Percentiles rank a stretch among this genome's conserved stretches.
phyloP scores from a whole-genome alignment of 768 basidiomycete genomes.

The Mycena belliarum region DNA sequence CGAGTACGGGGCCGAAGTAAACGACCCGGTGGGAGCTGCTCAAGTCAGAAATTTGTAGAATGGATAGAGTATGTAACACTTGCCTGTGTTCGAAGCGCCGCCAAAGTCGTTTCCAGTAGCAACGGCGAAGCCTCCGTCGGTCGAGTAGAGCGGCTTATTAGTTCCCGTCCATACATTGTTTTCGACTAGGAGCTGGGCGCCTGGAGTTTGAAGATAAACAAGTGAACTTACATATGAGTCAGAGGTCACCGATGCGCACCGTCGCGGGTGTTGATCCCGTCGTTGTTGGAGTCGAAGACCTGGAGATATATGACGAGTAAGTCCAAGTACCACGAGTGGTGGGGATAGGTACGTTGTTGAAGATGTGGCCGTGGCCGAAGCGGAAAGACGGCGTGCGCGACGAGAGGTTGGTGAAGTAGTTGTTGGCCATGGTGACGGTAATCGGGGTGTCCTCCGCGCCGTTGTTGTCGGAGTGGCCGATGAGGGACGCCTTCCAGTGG shows the following conservation, averaged over 20 bases:
- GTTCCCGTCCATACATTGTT: slow-evolving; percentile 48
- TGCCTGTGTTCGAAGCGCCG: slow-evolving; percentile 30
- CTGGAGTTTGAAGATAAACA: no score
- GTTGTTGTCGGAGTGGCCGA: slow-evolving; percentile 47
- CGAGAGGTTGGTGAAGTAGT: slow-evolving; percentile 45
- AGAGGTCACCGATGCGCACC: slow-evolving; percentile 30
- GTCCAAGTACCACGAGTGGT: not conserved
- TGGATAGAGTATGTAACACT: not conserved
- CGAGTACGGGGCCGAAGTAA: slow-evolving; percentile 37
- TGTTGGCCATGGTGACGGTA: slow-evolving; percentile 36
- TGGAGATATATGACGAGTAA: not conserved
- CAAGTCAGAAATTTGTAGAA: not conserved
- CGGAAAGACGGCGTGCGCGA: slow-evolving; percentile 49
- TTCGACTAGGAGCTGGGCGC: slow-evolving; percentile 46
- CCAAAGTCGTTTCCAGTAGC: slow-evolving; percentile 39
- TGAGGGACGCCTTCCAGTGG: slow-evolving; percentile 49
- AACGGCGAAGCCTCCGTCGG: slow-evolving; percentile 43
- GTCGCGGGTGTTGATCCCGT: slow-evolving; percentile 12
- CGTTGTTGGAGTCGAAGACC: slow-evolving; percentile 42
- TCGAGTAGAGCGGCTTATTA: slow-evolving; percentile 41
- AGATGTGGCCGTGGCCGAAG: slow-evolving; percentile 48
- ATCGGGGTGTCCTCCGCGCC: slow-evolving; percentile 33
- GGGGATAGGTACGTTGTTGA: slow-evolving; percentile 34
- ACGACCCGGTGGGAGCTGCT: slow-evolving; percentile 32
- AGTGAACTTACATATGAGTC: no score